A percentile compares a stretch with the other conserved stretches of the same genome.
These are phyloP conservation scores for Ustanciosporium gigantosporum DNA, from an alignment of 1,284 basidiomycete genomes.

Conservation along the genomic window DNA sequence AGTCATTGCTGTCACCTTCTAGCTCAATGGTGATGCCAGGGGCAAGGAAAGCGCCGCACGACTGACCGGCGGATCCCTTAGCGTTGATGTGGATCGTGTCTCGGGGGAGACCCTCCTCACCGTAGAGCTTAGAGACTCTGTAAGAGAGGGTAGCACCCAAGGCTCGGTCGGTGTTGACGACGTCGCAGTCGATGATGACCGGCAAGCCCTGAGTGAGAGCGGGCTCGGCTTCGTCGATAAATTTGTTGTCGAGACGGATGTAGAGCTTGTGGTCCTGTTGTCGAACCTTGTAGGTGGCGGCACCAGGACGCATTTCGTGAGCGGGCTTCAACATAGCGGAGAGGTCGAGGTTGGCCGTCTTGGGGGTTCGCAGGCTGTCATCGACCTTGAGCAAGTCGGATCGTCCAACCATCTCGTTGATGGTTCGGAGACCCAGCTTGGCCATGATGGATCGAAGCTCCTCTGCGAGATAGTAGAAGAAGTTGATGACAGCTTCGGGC, in stretches of 20 bases:
- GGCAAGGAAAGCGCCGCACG: constrained; percentile 55
- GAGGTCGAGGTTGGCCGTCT: constrained; percentile 52
- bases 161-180: constrained; percentile 58
- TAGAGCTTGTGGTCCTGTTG: constrained; percentile 59
- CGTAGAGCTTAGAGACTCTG: constrained; percentile 56
- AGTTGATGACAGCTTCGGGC: constrained; percentile 58
- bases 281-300: constrained; percentile 58
- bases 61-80: constrained; percentile 56
- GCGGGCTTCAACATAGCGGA: constrained; percentile 54
- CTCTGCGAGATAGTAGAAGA: constrained; percentile 56
- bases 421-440: constrained; percentile 54
- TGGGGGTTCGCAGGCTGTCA: constrained; percentile 47
- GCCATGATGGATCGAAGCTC: constrained; percentile 57
- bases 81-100: constrained; percentile 60
- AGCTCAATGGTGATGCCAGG: constrained; percentile 57
- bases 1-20: constrained; percentile 56
- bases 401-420: constrained; percentile 59
- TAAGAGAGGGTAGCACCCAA: constrained; percentile 59
- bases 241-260: constrained; percentile 58
- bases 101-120: constrained; percentile 51
- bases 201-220: constrained; percentile 52
- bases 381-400: constrained; percentile 53
- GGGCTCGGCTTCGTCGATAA: constrained; percentile 57
- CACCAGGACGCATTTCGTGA: constrained; percentile 56
- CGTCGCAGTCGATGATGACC: constrained; percentile 57